Base-by-base conservation (phyloP, 1,284 basidiomycete species). In the Ganoderma leucocontextum region DNA sequence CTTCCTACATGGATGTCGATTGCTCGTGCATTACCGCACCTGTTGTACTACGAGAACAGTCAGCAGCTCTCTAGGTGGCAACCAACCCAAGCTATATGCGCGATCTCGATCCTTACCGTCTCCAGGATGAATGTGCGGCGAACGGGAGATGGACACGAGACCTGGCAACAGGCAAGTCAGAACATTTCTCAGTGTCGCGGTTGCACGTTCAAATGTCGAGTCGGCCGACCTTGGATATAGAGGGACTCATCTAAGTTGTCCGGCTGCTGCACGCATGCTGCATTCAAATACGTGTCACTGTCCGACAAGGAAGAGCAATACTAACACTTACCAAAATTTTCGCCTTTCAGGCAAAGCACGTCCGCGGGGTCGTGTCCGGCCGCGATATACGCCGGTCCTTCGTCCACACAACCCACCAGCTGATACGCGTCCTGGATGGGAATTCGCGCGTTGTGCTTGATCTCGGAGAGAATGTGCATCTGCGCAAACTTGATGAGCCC, bases 381-480 rank as follows among this genome's bases (percentile, higher is more conserved):
- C 8, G 75, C 75, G 63, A 80, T 79, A 71, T 93, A 91, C 1
- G 87, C 84, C 4, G 87, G 85, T 2, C 91, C 91, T 80, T 94
- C 93, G 75, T 94, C 93, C 15, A 90, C 90, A n/a, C 94, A 85
- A 3, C 93, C 93, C 19, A 94, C 90, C 7, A 94, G 82, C 38
- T 89, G 83, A 71, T 87, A 86, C 65, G 89, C 89, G 0, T 89
- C 79, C 1, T 87, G 87, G 29, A 95, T 85, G 2, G 84, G 85
- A 49, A 95, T 91, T 17, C 91, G 83, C 0, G 91, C 92, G 38
- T 84, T 82, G 73, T 93, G 87, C 74, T 94, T 94, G 76, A 95
- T 87, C 62, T 87, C 87, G 19, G 91, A 83, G 22, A 95, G 80
- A 22, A 91, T 85, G 71, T 88, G 84, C 62, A 85, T 86, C 75